A percentile compares a stretch with the other conserved stretches of the same genome.
Conservation (phyloP, 805 yeast genomes). For the Pichia occidentalis region DNA sequence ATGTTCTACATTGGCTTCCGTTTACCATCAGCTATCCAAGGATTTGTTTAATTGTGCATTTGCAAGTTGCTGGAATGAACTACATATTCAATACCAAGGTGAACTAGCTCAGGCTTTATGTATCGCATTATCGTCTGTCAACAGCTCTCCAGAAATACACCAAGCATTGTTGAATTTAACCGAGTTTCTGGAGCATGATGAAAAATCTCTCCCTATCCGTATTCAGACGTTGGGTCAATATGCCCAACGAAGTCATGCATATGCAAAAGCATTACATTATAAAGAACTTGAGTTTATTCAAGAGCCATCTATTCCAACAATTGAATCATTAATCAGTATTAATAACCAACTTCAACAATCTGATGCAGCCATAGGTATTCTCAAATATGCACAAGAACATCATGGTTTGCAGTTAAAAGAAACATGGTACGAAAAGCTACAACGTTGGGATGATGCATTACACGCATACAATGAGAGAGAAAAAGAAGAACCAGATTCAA, state of each 20-base stretch:
- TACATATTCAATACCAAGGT: slow-evolving; percentile 83
- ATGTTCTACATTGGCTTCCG: slow-evolving; percentile 82
- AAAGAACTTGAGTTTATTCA: slow-evolving; percentile 92
- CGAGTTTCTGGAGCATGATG: slow-evolving; percentile 97
- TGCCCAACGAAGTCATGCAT: slow-evolving; percentile 94
- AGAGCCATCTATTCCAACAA: slow-evolving; percentile 86
- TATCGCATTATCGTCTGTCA: slow-evolving; percentile 80
- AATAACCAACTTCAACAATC: slow-evolving; percentile 93
- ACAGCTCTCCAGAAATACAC: slow-evolving; percentile 92
- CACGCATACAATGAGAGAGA: slow-evolving; percentile 82
- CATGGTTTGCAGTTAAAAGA: slow-evolving; percentile 89
- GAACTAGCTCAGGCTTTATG: slow-evolving; percentile 82
- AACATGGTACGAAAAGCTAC: slow-evolving; percentile 95
- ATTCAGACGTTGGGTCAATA: slow-evolving; percentile 86
- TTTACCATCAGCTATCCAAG: slow-evolving; percentile 79
- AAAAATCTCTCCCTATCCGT: slow-evolving; percentile 85
- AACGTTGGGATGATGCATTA: slow-evolving; percentile 97
- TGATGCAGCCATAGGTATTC: slow-evolving; percentile 95
- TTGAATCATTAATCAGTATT: slow-evolving; percentile 85
- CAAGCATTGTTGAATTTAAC: slow-evolving; percentile 85
- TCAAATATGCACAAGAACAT: slow-evolving; percentile 88
- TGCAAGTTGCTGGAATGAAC: slow-evolving; percentile 91
- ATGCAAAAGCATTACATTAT: slow-evolving; percentile 94
- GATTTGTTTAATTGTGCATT: slow-evolving; percentile 92
- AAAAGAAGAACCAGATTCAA: slow-evolving; percentile 53